Evolutionary conservation across 805 yeast genomes (phyloP), one percentile per base, ranked within the genome.

Genomic region (Teunomyces aglyptinius): DNA sequence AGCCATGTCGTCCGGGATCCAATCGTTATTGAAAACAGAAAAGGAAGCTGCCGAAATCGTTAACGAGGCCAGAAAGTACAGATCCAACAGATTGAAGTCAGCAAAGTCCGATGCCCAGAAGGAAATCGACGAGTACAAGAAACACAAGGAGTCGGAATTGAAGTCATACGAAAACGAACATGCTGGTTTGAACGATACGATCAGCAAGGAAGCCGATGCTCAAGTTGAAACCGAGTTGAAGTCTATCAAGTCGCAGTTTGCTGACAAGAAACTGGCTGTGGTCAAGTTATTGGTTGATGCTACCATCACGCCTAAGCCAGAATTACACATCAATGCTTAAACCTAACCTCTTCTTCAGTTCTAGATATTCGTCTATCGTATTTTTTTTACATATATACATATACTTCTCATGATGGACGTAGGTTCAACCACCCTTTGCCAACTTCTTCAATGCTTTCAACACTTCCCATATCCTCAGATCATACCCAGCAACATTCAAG

Each of bases 21-120:
- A 61, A 51, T 58, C 65, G 28, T 58, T 61, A 46, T 60, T 61
- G 54, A 61, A 86, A 77, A 96, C 98, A 52, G 99, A 94, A 75
- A 89, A 87, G 71, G 92, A 89, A 60, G 98, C 99, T n/a, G 97
- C 96, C 58, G 91, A 85, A 58, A 87, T 91, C 53, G 98, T 94
- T 51, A 79, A 91, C 60, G 86, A 86, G 64, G 97, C 99, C 19
- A 88, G 98, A 77, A 79, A 84, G 58, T 89, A 85, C 74, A 89
- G 96, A 70, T 79, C 94, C 35, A 85, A 81, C 56, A 86, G 90
- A 55, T 78, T 94, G 65, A 94, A 92, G 80, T 91, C 94, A 40
- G 96, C 98, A 44, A 92, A 90, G 75, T 73, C 85, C 19, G 98
- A 94, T 66, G 99, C 99, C 31, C 86, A 89, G 53, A 72, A 76